Base-by-base conservation (phyloP, 306 rosid species). In the Cicer yamashitae region DNA sequence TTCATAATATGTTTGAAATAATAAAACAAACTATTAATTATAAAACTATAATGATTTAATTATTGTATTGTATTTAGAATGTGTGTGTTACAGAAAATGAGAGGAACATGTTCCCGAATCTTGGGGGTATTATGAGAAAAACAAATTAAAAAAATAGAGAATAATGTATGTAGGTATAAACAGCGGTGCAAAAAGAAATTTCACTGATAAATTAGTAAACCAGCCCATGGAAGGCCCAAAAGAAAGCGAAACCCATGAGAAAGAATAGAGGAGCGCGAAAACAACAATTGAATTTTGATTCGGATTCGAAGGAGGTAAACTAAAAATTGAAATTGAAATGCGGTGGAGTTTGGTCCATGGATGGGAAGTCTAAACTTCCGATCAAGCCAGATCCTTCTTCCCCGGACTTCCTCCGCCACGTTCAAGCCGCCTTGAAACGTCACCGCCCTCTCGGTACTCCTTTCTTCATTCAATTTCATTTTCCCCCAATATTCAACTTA, bases 361-460 rank as follows among this genome's bases (percentile, higher is more conserved):
- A 91, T 84, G 86, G 97, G 97, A 91, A 89, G 93, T 86, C 90
- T 87, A 81, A 93, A 88, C 92, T 84, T 91, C 94, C 80, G 75
- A 61, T 10, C 68, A 75, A 75, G 15, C 60, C 73, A 1, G 84
- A 79, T 40, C 65, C 86, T 10, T 75, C 93, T 0, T 85, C 90
- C 9, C 88, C 92, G 54, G 85, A 86, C 83, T 84, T 92, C 51
- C 84, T 68, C 67, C 80, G 64, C 65, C 79, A 76, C 77, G 84
- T 84, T 76, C 87, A 84, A 53, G 87, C 87, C 68, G 87, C 84
- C 76, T 44, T 84, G 79, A 84, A 84, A 60, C 87, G 87, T 6
- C 84, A 80, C 68, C 87, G 87, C 17, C 84, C 87, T 37, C 68
- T 76, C 51, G 87, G 84, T 79, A 22, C 18, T 38, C 37, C 40